Evolutionary conservation across 1,284 basidiomycete species (phyloP).

Genomic region (Phylloboletellus chloephorus): DNA sequence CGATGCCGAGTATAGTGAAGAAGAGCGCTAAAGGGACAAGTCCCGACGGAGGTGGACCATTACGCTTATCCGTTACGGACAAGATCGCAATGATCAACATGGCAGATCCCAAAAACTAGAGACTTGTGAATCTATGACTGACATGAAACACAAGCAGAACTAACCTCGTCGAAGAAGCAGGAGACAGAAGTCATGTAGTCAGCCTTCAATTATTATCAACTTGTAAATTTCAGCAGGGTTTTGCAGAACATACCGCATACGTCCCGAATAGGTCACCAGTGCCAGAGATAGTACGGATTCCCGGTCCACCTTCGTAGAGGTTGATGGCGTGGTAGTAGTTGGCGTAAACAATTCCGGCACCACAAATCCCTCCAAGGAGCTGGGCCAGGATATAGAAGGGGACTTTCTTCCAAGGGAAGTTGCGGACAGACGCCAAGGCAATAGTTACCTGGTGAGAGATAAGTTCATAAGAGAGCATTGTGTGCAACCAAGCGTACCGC

Average conservation of each 20-base stretch:
- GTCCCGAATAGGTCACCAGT: constrained; percentile 71
- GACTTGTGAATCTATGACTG: constrained; percentile 2
- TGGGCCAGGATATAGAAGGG: constrained; percentile 69
- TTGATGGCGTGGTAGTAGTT: constrained; percentile 76
- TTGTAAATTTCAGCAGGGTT: neutral
- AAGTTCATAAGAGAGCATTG: constrained; percentile 9
- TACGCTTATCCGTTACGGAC: constrained; percentile 41
- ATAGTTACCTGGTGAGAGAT: constrained; percentile 51
- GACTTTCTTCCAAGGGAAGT: constrained; percentile 77
- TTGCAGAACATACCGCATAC: constrained; percentile 48
- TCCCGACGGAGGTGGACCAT: constrained; percentile 44
- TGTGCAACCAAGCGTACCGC: constrained; percentile 41
- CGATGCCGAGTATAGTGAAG: constrained; percentile 50
- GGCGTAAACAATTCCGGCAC: constrained; percentile 64
- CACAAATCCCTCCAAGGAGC: constrained; percentile 63
- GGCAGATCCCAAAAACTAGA: constrained; percentile 52
- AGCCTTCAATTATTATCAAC: constrained; percentile 36
- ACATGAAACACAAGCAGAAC: constrained; percentile 10
- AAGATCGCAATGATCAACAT: constrained; percentile 49
- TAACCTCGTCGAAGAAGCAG: constrained; percentile 55
- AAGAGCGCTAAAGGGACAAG: constrained; percentile 53
- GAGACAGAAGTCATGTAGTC: constrained; percentile 55
- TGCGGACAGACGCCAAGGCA: constrained; percentile 60
- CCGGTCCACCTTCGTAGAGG: constrained; percentile 57
- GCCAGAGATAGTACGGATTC: constrained; percentile 55